Conservation (phyloP, 1,139 yeast species). For the Lodderomyces metapsilosis region DNA sequence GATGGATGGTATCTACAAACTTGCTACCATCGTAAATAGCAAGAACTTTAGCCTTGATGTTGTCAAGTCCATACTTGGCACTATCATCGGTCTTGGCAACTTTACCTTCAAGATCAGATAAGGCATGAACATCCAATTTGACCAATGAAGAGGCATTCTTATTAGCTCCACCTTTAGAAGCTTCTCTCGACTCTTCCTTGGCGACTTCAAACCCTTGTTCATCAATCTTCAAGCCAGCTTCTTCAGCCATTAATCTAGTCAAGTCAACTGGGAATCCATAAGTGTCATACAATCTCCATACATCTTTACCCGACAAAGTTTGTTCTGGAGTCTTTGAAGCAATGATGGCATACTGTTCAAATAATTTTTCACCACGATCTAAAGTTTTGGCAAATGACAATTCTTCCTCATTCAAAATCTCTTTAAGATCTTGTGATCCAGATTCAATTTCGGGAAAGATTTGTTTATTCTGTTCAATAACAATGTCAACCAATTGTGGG, state of each 20-base stretch:
- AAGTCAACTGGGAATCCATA: slow-evolving; percentile 99
- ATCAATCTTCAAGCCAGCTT: slow-evolving; percentile 90
- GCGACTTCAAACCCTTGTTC: slow-evolving; percentile 91
- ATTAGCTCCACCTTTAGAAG: slow-evolving; percentile 81
- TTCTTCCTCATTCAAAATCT: slow-evolving; percentile 94
- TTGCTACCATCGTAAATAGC: slow-evolving; percentile 69
- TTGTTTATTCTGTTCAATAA: slow-evolving; percentile 82
- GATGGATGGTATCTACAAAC: slow-evolving; percentile 51
- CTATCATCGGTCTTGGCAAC: slow-evolving; percentile 83
- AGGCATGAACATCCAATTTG: slow-evolving; percentile 87
- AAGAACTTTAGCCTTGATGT: slow-evolving; percentile 60
- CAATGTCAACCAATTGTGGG: slow-evolving; percentile 87
- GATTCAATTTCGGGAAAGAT: slow-evolving; percentile 87
- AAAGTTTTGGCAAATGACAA: slow-evolving; percentile 90
- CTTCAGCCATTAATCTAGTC: slow-evolving; percentile 98
- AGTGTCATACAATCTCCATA: slow-evolving; percentile 98
- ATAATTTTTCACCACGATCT: slow-evolving; percentile 96
- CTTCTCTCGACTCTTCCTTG: slow-evolving; percentile 84
- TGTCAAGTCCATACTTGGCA: slow-evolving; percentile 66
- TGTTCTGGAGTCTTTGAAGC: slow-evolving; percentile 77
- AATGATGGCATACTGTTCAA: slow-evolving; percentile 85
- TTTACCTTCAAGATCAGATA: slow-evolving; percentile 59
- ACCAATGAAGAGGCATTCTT: slow-evolving; percentile 60
- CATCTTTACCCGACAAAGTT: slow-evolving; percentile 86
- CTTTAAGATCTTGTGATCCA: slow-evolving; percentile 75